Evolutionary conservation across 192 early-diverging fungal genomes (phyloP), one percentile per base, ranked within the genome.

Genomic region (Rhizophlyctis rosea): DNA sequence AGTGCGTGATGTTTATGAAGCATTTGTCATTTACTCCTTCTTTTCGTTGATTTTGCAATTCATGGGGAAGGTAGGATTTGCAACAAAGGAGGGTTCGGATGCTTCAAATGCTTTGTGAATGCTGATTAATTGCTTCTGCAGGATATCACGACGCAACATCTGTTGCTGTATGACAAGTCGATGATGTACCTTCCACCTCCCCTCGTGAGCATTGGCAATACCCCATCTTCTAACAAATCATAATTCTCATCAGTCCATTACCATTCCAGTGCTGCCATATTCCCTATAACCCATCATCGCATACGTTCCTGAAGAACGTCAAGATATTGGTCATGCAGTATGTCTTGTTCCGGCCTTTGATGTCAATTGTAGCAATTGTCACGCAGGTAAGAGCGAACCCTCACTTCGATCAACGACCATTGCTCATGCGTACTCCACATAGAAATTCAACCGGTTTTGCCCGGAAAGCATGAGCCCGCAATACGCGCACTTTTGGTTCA

Each of bases 261-360:
- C 68, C 69, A 73, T 72, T 68, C 81, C 30, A 81, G 79, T 51
- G 80, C 81, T 23, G 63, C 80, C 34, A 74, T 67, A 63, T 89
- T 80, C 62, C 73, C 70, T 86, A 84, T 71, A 76, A 86, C 39
- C 88, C 88, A 23, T 65, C 69, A 0, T 64, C 66, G 1, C 75
- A 75, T 50, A 75, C 76, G 34, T 88, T 87, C 57, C 58, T 82
- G 24, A 64, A 76, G 44, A 30, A 58, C n/a, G 77, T 84, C 73
- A 86, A 84, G 54, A 80, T 82, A 59, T 80, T 80, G 3, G 65
- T 91, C 31, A 55, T 91, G 24, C 89, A 91, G 69, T 91, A 91
- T 49, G 82, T 85, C 5, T 67, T 88, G 9, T 64, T 91, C 64
- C 76, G 83, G 48, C 83, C 83, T 14, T 31, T 79, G 2, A 62